Evolutionary conservation across 129 eudicot genomes (phyloP).

Genomic region (Apium graveolens): DNA sequence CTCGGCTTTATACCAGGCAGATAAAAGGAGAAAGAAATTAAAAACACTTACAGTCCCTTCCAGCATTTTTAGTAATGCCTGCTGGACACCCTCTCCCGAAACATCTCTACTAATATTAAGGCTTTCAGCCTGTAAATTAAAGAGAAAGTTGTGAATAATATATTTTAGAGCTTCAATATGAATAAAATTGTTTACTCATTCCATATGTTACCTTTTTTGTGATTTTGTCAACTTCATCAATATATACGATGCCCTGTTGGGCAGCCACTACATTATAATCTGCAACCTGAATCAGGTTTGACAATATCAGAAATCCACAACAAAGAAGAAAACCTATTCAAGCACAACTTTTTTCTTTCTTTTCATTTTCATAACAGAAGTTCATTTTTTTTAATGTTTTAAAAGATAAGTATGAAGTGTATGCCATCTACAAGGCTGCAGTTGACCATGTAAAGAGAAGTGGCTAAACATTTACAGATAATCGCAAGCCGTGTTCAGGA

Average conservation of each 20-base stretch:
- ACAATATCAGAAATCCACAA: constrained; percentile 6
- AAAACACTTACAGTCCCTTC: constrained; percentile 85
- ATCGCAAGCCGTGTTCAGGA: not conserved
- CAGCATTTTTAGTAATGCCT: constrained; percentile 90
- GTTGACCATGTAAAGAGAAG: not conserved
- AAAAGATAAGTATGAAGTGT: not conserved
- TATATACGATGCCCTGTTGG: constrained; percentile 95
- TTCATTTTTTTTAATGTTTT: not conserved
- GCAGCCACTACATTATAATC: constrained; percentile 97
- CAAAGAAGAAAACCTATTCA: not conserved
- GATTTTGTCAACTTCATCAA: constrained; percentile 98
- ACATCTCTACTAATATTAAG: constrained; percentile 94
- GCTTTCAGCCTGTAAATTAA: constrained; percentile 71
- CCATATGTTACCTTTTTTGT: constrained; percentile 66
- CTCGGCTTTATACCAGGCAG: not conserved
- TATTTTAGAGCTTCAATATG: constrained; percentile 2
- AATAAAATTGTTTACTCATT: not conserved
- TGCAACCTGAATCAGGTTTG: constrained; percentile 55
- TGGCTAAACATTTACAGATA: not conserved
- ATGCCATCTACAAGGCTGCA: not conserved
- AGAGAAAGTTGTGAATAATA: not conserved
- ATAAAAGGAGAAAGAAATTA: not conserved
- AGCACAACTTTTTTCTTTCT: not conserved
- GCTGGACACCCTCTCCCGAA: constrained; percentile 98
- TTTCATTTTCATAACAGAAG: not conserved